Percentiles rank a stretch among this genome's conserved stretches.
Conservation (phyloP, 208 protist genomes). For the Vickermania ingenoplastis region DNA sequence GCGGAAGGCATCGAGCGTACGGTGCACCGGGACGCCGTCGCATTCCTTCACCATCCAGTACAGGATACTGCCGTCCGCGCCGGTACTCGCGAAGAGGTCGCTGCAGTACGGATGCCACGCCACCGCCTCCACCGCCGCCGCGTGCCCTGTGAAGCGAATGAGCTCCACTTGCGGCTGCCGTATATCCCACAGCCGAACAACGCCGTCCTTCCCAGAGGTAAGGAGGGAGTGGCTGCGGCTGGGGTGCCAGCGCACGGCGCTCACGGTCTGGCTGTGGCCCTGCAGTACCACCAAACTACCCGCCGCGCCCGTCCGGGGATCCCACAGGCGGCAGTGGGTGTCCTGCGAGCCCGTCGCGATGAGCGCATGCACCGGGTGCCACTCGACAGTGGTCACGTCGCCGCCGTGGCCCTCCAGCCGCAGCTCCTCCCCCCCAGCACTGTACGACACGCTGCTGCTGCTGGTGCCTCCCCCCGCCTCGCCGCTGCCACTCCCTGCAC, state of each 20-base stretch:
- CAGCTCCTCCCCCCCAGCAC: constrained; percentile 47
- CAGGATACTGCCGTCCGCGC: constrained; percentile 65
- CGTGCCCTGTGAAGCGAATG: constrained; percentile 68
- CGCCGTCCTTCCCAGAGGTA: constrained; percentile 69
- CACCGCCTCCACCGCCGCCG: constrained; percentile 55
- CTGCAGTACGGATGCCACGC: constrained; percentile 71
- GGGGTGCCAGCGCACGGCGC: constrained; percentile 80
- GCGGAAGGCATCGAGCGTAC: constrained; percentile 42
- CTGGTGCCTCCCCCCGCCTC: constrained; percentile 8
- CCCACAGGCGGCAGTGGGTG: constrained; percentile 77
- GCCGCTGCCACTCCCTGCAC: constrained; percentile 6
- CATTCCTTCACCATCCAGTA: constrained; percentile 79
- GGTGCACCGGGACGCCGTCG: constrained; percentile 46
- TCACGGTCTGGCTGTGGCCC: constrained; percentile 69
- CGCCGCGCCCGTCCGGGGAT: constrained; percentile 63
- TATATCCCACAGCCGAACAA: constrained; percentile 79
- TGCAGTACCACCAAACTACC: constrained; percentile 73
- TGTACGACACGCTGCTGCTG: not conserved
- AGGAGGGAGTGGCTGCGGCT: constrained; percentile 53
- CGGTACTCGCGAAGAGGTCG: constrained; percentile 69
- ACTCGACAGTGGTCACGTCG: constrained; percentile 79
- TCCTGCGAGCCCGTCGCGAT: constrained; percentile 84
- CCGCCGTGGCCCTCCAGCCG: constrained; percentile 83
- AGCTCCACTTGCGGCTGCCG: constrained; percentile 68
- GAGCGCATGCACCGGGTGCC: constrained; percentile 75